phyloP scores from a whole-genome alignment of 2,329 filamentous ascomycete genomes.

The Fusarium redolens region DNA sequence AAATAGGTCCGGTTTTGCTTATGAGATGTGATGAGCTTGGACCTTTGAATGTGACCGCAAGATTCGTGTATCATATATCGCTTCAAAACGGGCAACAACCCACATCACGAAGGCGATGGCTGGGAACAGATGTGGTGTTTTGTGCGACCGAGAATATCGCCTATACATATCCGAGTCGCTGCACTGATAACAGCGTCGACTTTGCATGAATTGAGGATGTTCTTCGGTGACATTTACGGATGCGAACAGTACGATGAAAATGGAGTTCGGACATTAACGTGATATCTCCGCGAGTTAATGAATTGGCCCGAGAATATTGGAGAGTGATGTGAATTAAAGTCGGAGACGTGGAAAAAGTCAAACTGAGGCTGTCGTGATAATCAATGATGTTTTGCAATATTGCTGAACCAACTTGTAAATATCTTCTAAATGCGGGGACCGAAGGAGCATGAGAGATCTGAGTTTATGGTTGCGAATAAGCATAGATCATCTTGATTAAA shows the following conservation, averaged over 20 bases:
- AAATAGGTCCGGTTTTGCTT: not conserved
- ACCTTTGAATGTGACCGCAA: not conserved
- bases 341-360: accelerated
- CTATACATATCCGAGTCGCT: not conserved
- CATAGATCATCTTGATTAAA: not conserved
- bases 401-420: accelerated
- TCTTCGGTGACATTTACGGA: not conserved
- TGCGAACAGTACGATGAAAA: not conserved
- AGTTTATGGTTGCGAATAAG: not conserved
- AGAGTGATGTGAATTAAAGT: not conserved
- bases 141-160: not conserved
- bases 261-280: not conserved
- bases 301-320: accelerated
- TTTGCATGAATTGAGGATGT: not conserved
- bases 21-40: not conserved
- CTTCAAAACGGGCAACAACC: not conserved
- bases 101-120: not conserved
- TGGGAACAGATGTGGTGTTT: not conserved
- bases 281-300: not conserved
- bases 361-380: accelerated
- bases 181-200: not conserved
- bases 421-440: no score
- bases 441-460: no score
- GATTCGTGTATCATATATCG: not conserved
- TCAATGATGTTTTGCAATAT: accelerated